These are phyloP conservation scores for Pseudopithomyces maydicus DNA, from an alignment of 2,329 filamentous ascomycete species.

Conservation along the genomic window DNA sequence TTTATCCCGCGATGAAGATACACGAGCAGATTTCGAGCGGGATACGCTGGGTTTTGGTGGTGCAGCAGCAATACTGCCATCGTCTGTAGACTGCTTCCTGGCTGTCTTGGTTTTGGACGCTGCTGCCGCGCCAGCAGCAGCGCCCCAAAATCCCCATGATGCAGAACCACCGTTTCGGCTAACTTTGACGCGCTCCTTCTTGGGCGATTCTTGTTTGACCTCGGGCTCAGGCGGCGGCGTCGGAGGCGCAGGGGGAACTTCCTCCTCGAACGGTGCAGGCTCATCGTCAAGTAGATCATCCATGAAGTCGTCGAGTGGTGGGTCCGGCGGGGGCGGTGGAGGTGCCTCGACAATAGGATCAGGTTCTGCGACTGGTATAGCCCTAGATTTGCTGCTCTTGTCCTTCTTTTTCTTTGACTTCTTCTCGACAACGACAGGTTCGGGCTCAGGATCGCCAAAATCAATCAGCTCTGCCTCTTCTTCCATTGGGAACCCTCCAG, in stretches of 20 bases:
- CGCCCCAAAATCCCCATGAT: conserved; percentile 80
- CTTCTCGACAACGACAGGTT: conserved; percentile 33
- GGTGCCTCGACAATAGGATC: conserved; percentile 16
- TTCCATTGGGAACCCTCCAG: conserved; percentile 54
- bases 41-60: conserved; percentile 50
- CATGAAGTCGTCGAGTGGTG: conserved; percentile 25
- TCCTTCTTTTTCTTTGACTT: conserved; percentile 40
- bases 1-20: conserved; percentile 57
- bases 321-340: conserved; percentile 37
- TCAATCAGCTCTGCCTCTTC: conserved; percentile 46
- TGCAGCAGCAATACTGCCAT: conserved; percentile 26
- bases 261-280: conserved; percentile 28
- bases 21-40: conserved; percentile 62
- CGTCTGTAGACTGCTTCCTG: conserved; percentile 39
- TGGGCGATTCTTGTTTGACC: conserved; percentile 55
- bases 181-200: conserved; percentile 78
- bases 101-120: conserved; percentile 48
- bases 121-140: conserved; percentile 50
- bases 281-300: conserved; percentile 30
- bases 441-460: conserved; percentile 27
- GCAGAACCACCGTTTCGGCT: conserved; percentile 68
- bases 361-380: neutral
- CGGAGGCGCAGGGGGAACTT: conserved; percentile 45
- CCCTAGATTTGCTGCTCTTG: conserved; percentile 35
- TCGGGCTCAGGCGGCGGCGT: conserved; percentile 51